These are phyloP conservation scores for Chaetomium fimeti DNA, from an alignment of 495 filamentous ascomycete genomes.

Conservation along the genomic window DNA sequence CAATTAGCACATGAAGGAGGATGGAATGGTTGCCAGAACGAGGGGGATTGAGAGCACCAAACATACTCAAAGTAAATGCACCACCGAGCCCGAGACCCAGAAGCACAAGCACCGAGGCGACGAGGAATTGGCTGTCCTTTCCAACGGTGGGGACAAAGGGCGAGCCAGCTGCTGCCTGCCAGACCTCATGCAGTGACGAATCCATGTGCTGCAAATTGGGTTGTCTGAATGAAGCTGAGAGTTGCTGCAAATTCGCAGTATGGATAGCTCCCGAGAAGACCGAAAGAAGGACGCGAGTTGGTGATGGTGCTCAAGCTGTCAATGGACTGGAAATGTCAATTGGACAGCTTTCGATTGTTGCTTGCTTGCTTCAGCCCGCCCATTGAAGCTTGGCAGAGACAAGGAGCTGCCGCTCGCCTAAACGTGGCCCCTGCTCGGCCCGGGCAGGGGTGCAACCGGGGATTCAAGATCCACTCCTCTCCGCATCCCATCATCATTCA, in stretches of 20 bases:
- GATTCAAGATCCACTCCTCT: conserved; percentile 16
- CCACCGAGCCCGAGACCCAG: conserved; percentile 64
- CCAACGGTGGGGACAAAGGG: conserved; percentile 77
- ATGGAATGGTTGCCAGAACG: too few relatives aligned
- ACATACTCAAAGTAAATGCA: conserved; percentile 80
- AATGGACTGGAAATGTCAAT: conserved; percentile 7
- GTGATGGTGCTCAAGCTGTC: conserved; percentile 5
- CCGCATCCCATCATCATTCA: conserved; percentile 17
- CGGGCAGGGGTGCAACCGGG: conserved; percentile 20
- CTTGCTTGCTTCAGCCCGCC: conserved; percentile 7
- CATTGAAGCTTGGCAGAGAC: conserved; percentile 13
- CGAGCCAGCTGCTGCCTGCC: conserved; percentile 81
- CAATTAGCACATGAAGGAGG: conserved; percentile 13
- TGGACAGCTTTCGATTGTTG: conserved; percentile 28
- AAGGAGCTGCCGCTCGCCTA: conserved; percentile 11
- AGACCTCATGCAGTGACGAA: conserved; percentile 78
- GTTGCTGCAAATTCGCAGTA: background rate
- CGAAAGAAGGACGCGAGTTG: conserved; percentile 14
- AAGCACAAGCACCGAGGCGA: conserved; percentile 76
- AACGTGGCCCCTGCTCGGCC: conserved; percentile 23
- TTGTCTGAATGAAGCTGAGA: background rate
- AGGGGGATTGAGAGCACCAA: too few relatives aligned
- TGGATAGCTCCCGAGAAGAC: conserved; percentile 7
- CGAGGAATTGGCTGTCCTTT: conserved; percentile 79
- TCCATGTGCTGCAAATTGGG: conserved; percentile 49